Evolutionary conservation across 2,329 filamentous ascomycete species (phyloP).

Genomic region (Colletotrichum spaethianum): DNA sequence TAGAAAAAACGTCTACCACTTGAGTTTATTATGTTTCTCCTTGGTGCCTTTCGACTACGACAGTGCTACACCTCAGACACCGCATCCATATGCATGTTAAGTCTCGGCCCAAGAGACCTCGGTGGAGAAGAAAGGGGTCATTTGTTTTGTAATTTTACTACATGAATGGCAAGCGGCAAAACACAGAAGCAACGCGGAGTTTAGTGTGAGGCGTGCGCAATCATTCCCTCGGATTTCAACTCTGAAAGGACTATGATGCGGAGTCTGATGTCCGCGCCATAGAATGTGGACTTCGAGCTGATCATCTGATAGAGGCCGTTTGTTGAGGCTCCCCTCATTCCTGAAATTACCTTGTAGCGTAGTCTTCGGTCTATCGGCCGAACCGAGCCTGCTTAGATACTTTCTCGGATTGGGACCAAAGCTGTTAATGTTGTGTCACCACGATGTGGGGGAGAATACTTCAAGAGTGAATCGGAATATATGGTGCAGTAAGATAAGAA

Average conservation of each 20-base stretch:
- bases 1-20: too few species aligned
- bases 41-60: background rate
- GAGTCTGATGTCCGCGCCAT: too few species aligned
- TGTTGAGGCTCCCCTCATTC: too few species aligned
- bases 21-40: background rate
- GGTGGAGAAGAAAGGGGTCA: background rate
- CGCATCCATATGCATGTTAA: too few species aligned
- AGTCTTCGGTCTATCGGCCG: background rate
- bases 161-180: too few species aligned
- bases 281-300: background rate
- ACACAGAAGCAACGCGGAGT: too few species aligned
- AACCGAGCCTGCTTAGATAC: background rate
- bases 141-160: background rate
- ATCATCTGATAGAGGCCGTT: background rate
- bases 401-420: background rate
- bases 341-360: background rate
- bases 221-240: background rate
- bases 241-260: too few species aligned
- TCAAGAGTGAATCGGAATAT: accelerated
- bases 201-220: too few species aligned
- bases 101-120: background rate
- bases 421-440: background rate
- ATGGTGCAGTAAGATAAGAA: background rate
- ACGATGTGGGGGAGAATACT: background rate
- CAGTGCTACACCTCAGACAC: background rate